A percentile compares a stretch with the other conserved stretches of the same genome.
Conservation (phyloP, 1,284 basidiomycete genomes). For the Ceratobasidium sp. region DNA sequence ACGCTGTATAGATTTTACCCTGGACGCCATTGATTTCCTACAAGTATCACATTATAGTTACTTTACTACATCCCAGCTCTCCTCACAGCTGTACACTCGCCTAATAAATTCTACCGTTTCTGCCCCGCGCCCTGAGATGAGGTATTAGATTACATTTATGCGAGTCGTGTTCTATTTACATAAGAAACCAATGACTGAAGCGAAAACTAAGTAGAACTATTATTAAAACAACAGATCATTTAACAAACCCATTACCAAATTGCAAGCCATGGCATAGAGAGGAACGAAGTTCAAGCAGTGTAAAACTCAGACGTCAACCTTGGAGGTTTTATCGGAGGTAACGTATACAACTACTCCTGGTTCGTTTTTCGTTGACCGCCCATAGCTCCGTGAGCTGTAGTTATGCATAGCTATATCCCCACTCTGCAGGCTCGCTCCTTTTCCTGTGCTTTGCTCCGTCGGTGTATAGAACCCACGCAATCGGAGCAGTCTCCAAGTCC, state of each 20-base stretch:
- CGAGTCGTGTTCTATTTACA: neutral
- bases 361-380: neutral
- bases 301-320: neutral
- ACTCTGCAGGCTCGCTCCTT: neutral
- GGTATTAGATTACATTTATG: neutral
- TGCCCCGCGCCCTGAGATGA: neutral
- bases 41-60: neutral
- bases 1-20: neutral
- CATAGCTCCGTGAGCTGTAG: neutral
- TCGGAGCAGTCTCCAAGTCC: slow-evolving; percentile 20
- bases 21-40: neutral
- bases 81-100: neutral
- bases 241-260: neutral
- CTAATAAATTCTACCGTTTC: neutral
- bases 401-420: slow-evolving; percentile 2
- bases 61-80: neutral
- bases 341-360: neutral
- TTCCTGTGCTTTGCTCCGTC: slow-evolving; percentile 20
- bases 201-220: neutral
- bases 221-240: neutral
- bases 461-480: slow-evolving; percentile 39
- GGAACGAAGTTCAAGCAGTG: too few relatives aligned
- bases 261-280: neutral
- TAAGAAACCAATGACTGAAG: neutral
- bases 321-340: slow-evolving; percentile 8